Base-by-base conservation (phyloP, 2,329 filamentous ascomycete genomes). In the Emmonsiellopsis sp. region DNA sequence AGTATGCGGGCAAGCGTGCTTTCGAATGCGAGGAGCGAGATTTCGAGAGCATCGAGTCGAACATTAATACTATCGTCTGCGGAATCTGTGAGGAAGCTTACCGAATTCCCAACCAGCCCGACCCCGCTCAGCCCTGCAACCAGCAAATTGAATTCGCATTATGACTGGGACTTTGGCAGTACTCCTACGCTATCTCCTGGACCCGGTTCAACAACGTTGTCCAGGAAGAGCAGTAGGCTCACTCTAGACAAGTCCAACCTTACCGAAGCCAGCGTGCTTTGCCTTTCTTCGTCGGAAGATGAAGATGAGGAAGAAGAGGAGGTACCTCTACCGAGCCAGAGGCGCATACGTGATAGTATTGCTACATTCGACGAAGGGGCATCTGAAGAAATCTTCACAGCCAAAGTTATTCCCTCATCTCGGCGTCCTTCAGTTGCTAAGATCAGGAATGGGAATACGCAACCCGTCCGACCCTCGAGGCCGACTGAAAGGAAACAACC, bases 261-360 rank as follows among this genome's bases (percentile, higher is more conserved):
- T 27, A 69, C 70, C 43, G 66, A 69, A 11, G 70, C 70, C 6
- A 77, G 74, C 56, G 65, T 77, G 9, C 69, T 77, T 8, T 73
- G 69, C 49, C 68, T 77, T 43, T 77, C 74, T 3, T 77, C 74
- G n/a, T 77, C 74, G 0, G 74, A 76, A 53, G 71, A 74, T 47
- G 73, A 68, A 21, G 71, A 71, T 2, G 67, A 68, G 21, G 63
- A 67, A 7, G 56, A 61, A 10, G 55, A 58, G 32, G 52, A 56
- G 27, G 51, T 55, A 27, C 37, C 45, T 14, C 40, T 36, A 8
- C 58, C 59, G 3, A 52, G 49, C 5, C 61, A 58, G 13, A 54
- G 57, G 39, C 54, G 60, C 33, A 53, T 63, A 42, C 63, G 72
- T 49, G 70, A 71, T 52, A 74, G 71, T 55, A 66, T 74, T 44